Evolutionary conservation across 352 stramenopile genomes (phyloP).

Genomic region (Phytophthora colocasiae): DNA sequence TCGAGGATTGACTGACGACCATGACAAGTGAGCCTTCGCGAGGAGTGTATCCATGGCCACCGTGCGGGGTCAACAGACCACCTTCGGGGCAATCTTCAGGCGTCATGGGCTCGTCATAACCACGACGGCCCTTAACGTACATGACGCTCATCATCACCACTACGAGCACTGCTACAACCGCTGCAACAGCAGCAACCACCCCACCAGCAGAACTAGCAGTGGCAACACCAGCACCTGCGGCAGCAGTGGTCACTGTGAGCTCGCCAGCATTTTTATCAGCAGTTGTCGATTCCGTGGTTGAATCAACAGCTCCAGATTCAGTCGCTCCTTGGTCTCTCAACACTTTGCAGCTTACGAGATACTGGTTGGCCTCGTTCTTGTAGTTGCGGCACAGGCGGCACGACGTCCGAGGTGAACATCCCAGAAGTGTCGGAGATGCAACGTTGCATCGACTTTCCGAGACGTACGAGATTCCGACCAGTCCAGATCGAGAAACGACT

Average conservation of each 20-base stretch:
- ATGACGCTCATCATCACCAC: slow-evolving; percentile 41
- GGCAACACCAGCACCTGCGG: background rate
- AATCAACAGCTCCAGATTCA: slow-evolving; percentile 8
- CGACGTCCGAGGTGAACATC: slow-evolving; percentile 51
- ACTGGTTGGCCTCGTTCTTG: slow-evolving; percentile 71
- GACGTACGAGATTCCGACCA: slow-evolving; percentile 55
- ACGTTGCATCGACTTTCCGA: slow-evolving; percentile 48
- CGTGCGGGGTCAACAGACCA: slow-evolving; percentile 24
- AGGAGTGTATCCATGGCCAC: slow-evolving; percentile 29
- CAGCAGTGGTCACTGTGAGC: slow-evolving; percentile 9
- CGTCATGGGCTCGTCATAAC: slow-evolving; percentile 30
- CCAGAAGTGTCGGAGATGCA: slow-evolving; percentile 32
- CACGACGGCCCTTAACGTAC: slow-evolving; percentile 32
- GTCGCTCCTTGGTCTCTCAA: slow-evolving; percentile 33
- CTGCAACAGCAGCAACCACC: slow-evolving; percentile 11
- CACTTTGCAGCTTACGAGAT: slow-evolving; percentile 62
- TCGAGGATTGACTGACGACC: slow-evolving; percentile 45
- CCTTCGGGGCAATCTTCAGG: slow-evolving; percentile 20
- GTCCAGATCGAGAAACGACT: slow-evolving; percentile 35
- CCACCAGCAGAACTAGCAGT: too few species aligned
- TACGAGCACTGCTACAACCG: slow-evolving; percentile 29
- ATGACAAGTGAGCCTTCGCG: slow-evolving; percentile 38
- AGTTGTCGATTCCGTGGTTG: background rate
- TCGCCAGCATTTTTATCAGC: slow-evolving; percentile 5
- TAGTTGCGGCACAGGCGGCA: slow-evolving; percentile 63